Conservation (phyloP, 179 eudicot species). For the Vitellaria paradoxa region DNA sequence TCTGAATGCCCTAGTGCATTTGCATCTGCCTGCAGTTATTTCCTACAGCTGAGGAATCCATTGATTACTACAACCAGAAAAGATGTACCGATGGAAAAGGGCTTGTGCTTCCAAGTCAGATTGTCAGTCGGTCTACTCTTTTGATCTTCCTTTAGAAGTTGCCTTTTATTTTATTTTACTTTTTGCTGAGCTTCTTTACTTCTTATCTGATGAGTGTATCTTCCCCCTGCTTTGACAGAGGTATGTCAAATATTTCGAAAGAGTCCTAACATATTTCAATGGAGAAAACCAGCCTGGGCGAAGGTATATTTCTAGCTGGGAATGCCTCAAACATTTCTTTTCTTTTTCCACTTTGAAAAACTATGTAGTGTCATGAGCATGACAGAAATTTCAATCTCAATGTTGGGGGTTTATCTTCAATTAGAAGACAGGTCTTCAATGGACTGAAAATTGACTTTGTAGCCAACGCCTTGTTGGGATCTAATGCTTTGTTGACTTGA, state of each 20-base stretch:
- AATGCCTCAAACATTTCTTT: neutral
- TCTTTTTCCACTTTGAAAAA: neutral
- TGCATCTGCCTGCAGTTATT: conserved; percentile 58
- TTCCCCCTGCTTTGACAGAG: conserved; percentile 41
- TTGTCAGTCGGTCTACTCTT: conserved; percentile 50
- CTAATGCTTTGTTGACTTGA: conserved; percentile 10
- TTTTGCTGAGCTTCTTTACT: conserved; percentile 9
- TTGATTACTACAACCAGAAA: conserved; percentile 91
- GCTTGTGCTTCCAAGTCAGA: conserved; percentile 98
- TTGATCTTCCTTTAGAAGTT: conserved; percentile 6
- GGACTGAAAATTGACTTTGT: neutral
- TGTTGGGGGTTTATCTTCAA: neutral
- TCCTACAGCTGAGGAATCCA: conserved; percentile 98
- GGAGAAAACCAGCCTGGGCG: conserved; percentile 95
- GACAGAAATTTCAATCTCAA: neutral
- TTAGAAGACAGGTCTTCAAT: neutral
- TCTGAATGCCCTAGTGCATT: neutral
- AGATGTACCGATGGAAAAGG: conserved; percentile 93
- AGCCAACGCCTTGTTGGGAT: conserved; percentile 5
- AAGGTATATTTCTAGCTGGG: conserved; percentile 44
- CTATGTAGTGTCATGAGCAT: neutral
- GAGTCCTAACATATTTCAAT: conserved; percentile 67
- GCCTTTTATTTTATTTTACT: neutral
- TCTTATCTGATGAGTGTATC: conserved; percentile 15
- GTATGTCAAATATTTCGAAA: conserved; percentile 94